Evolutionary conservation across 2,329 filamentous ascomycete species (phyloP), one percentile per base, ranked within the genome.

Genomic region (Acrodontium crateriforme): DNA sequence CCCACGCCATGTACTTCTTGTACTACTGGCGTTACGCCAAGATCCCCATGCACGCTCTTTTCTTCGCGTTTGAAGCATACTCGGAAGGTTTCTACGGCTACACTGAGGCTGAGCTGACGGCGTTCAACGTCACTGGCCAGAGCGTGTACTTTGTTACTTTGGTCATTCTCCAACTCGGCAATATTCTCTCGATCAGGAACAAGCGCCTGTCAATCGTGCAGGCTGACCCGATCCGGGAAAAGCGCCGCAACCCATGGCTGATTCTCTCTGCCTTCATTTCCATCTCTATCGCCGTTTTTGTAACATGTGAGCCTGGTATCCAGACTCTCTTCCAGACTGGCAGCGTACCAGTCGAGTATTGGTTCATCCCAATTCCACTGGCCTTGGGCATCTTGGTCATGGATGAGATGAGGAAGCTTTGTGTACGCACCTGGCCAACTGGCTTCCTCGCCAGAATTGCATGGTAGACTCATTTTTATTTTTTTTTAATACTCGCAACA

Each of bases 71-170:
- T 3, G 42, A 65, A 4, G 67, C 46, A 1, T 34, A 32, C 42
- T 71, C 71, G 28, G 48, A 58, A 18, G 42, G 64, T 4, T 59
- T 30, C 9, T 67, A 69, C 24, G 66, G 63, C 31, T 69, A 74
- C 42, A 56, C 55, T 0, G 50, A 58, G 15, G 63, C n/a, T n/a
- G n/a, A n/a, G n/a, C n/a, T n/a, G n/a, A n/a, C n/a, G n/a, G n/a
- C n/a, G n/a, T n/a, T 69, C 36, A 55, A 77, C 15, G 76, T 74
- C 37, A 63, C 68, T 35, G 77, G 76, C 0, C 76, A 69, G 19
- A 78, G 73, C 10, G 74, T 87, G 34, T 85, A 85, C 53, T 85
- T 85, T 42, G 69, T 84, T 40, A 85, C 75, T 34, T 58, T 87
- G 13, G 79, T 87, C 2, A 72, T 85, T 25, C 82, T 85, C 76